Conservation (phyloP, 225 moss, liverwort and hornwort genomes). For the Sphagnum tenellum region DNA sequence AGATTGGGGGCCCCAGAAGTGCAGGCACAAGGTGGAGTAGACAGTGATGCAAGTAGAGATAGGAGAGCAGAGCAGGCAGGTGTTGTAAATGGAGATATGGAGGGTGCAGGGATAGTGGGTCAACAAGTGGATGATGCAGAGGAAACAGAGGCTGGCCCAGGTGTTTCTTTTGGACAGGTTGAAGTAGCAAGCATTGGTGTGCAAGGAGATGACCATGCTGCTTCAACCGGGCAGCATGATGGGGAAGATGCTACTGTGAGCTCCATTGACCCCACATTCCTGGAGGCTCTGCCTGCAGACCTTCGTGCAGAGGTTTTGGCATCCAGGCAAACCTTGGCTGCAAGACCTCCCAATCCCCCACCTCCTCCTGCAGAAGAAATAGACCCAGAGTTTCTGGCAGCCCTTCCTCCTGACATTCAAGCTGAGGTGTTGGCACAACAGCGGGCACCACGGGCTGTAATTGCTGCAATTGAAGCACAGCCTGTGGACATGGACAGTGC, state of each 20-base stretch:
- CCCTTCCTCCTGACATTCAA: conserved; percentile 89
- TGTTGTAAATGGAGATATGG: conserved; percentile 84
- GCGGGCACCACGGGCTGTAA: conserved; percentile 66
- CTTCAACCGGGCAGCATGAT: conserved; percentile 14
- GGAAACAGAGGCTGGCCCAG: conserved; percentile 27
- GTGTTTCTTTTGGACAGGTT: conserved; percentile 25
- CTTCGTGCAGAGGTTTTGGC: conserved; percentile 92
- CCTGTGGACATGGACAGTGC: conserved; percentile 99
- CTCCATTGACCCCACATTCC: conserved; percentile 89
- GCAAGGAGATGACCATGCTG: conserved; percentile 18
- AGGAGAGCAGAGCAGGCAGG: conserved; percentile 48
- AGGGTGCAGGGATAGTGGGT: conserved; percentile 46
- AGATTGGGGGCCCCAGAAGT: conserved; percentile 44
- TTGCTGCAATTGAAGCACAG: conserved; percentile 74
- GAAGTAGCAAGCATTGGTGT: conserved; percentile 25
- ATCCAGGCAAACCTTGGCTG: conserved; percentile 68
- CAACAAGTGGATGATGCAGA: conserved; percentile 37
- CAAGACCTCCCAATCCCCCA: conserved; percentile 46
- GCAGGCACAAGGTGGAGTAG: conserved; percentile 39
- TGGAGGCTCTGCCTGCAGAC: conserved; percentile 93
- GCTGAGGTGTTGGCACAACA: conserved; percentile 94
- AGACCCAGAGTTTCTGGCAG: conserved; percentile 92
- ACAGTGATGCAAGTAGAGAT: conserved; percentile 29
- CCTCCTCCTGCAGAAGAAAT: conserved; percentile 81
- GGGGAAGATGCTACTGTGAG: conserved; percentile 34